Evolutionary conservation across 1,139 yeast species (phyloP).

Genomic region (Blastobotrys niveus): DNA sequence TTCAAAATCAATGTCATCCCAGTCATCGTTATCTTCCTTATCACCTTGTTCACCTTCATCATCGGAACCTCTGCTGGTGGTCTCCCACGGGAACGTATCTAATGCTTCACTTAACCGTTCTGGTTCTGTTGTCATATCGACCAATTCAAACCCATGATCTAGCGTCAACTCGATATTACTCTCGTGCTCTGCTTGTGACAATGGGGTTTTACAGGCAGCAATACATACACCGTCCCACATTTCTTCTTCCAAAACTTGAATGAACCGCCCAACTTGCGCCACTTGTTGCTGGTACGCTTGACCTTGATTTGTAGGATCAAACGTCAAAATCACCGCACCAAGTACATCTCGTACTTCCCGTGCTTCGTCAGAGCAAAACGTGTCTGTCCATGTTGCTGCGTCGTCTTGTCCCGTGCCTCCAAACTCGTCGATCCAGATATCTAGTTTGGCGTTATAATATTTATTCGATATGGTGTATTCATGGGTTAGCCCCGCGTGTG

Average conservation of each 20-base stretch:
- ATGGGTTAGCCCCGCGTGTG: conserved; percentile 36
- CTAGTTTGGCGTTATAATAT: conserved; percentile 37
- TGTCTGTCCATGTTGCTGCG: conserved; percentile 34
- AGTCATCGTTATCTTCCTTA: conserved; percentile 14
- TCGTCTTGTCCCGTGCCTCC: conserved; percentile 16
- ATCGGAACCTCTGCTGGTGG: conserved; percentile 3
- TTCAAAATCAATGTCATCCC: conserved; percentile 13
- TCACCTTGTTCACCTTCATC: conserved; percentile 4
- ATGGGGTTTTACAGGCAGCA: conserved; percentile 19
- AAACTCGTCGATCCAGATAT: conserved; percentile 43
- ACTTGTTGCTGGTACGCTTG: conserved; percentile 14
- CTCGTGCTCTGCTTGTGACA: not conserved
- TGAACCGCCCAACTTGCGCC: conserved; percentile 18
- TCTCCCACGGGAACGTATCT: conserved; percentile 26
- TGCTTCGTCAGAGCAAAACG: conserved; percentile 36
- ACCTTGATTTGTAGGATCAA: conserved; percentile 19
- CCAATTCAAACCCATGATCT: conserved; percentile 30
- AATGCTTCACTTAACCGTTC: conserved; percentile 27
- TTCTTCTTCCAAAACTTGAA: conserved; percentile 25
- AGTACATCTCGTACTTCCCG: conserved; percentile 39
- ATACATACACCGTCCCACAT: conserved; percentile 28
- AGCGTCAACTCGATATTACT: conserved; percentile 20
- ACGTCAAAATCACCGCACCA: conserved; percentile 37
- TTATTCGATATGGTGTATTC: conserved; percentile 33
- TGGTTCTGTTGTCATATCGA: conserved; percentile 16